Conservation (phyloP, 345 rosid genomes). For the Eucalyptus viminalis region DNA sequence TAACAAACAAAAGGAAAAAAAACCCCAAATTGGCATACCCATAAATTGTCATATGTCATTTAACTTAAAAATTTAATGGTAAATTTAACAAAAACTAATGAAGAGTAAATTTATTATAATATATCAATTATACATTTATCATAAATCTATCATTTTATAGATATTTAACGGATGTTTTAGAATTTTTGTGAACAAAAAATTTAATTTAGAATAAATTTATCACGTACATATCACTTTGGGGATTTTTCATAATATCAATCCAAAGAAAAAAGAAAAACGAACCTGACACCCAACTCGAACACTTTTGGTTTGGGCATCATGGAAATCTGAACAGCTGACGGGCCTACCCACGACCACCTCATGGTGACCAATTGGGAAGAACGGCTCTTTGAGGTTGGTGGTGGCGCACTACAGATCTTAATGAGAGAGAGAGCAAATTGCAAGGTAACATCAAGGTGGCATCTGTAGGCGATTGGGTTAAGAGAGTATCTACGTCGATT, state of each 20-base stretch:
- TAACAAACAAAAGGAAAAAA: too few species aligned
- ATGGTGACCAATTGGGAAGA: neutral
- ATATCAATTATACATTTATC: too few species aligned
- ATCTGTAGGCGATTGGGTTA: neutral
- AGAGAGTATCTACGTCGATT: neutral
- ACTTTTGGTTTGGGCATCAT: neutral
- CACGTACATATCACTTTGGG: fast-evolving
- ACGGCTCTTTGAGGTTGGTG: neutral
- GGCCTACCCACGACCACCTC: neutral
- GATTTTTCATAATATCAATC: too few species aligned
- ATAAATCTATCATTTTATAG: too few species aligned
- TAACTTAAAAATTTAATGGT: fast-evolving
- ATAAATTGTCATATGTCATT: fast-evolving
- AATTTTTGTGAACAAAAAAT: fast-evolving
- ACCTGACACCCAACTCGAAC: neutral
- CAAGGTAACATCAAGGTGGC: neutral
- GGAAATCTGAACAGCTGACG: neutral
- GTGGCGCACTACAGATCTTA: neutral
- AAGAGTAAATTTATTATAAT: fast-evolving
- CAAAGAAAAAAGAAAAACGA: neutral
- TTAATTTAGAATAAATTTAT: too few species aligned
- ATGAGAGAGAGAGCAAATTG: neutral
- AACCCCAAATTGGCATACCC: fast-evolving
- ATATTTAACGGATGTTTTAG: fast-evolving
- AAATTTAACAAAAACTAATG: too few species aligned